Conservation (phyloP, 1,139 yeast genomes). For the Wickerhamomyces sp. region DNA sequence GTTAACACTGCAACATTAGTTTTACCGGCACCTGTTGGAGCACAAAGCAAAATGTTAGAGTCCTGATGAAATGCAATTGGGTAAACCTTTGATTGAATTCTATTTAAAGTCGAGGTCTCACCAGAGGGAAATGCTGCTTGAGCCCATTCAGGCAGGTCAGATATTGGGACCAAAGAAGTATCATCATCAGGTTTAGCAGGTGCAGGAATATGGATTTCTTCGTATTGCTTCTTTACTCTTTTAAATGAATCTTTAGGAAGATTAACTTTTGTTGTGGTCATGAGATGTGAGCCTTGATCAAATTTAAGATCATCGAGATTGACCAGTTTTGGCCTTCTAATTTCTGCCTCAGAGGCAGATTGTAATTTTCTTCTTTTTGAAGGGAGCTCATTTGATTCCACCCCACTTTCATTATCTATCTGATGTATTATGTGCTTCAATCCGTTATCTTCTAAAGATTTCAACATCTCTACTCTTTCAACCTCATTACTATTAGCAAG, state of each 20-base stretch:
- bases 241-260: conserved; percentile 85
- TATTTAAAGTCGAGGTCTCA: conserved; percentile 66
- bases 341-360: conserved; percentile 2
- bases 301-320: conserved; percentile 63
- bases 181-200: conserved; percentile 45
- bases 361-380: conserved; percentile 23
- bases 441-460: conserved; percentile 31
- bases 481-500: conserved; percentile 36
- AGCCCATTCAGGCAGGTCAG: conserved; percentile 78
- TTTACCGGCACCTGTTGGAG: conserved; percentile 99
- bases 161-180: conserved; percentile 53
- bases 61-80: conserved; percentile 73
- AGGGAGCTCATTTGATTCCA: not conserved
- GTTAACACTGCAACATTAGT: conserved; percentile 92
- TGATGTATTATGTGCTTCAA: conserved; percentile 26
- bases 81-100: conserved; percentile 79
- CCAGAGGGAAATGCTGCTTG: conserved; percentile 65
- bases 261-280: conserved; percentile 62
- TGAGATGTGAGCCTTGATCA: conserved; percentile 67
- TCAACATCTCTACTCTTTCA: conserved; percentile 27
- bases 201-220: conserved; percentile 85
- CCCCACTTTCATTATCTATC: conserved; percentile 15
- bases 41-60: conserved; percentile 77
- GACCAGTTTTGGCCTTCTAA: conserved; percentile 48
- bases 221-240: conserved; percentile 68